Evolutionary conservation across 208 protist genomes (phyloP).

Genomic region (Crithidia bombi): DNA sequence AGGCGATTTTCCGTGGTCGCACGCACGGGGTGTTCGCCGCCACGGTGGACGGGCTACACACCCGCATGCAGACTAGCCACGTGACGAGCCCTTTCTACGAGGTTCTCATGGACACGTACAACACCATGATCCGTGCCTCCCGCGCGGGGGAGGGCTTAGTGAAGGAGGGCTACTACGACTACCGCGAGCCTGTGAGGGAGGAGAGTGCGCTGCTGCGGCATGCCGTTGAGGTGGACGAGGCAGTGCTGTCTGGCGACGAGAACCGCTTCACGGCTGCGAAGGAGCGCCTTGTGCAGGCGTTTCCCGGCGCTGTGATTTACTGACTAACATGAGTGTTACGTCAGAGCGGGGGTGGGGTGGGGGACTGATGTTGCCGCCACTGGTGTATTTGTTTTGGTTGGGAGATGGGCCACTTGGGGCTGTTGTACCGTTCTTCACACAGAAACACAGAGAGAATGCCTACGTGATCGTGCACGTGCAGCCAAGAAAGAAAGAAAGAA

Average conservation of each 20-base stretch:
- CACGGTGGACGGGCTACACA: constrained; percentile 75
- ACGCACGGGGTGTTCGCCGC: constrained; percentile 30
- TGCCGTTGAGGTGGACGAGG: constrained; percentile 61
- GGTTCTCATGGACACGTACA: constrained; percentile 86
- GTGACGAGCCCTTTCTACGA: constrained; percentile 76
- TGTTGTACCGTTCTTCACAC: too few species aligned
- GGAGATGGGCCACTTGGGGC: too few species aligned
- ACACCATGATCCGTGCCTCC: constrained; percentile 78
- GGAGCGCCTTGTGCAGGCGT: constrained; percentile 45
- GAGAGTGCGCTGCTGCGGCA: constrained; percentile 49
- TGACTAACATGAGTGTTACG: neutral
- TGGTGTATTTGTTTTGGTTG: too few species aligned
- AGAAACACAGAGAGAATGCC: too few species aligned
- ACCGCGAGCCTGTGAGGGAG: constrained; percentile 21
- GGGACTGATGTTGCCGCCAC: too few species aligned
- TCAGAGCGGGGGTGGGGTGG: neutral
- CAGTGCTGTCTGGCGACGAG: constrained; percentile 74
- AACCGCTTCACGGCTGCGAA: constrained; percentile 62
- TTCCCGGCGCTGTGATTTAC: constrained; percentile 21
- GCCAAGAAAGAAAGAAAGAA: too few species aligned
- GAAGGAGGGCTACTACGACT: constrained; percentile 62
- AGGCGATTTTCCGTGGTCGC: constrained; percentile 52
- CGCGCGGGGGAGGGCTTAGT: constrained; percentile 70
- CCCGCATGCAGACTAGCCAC: constrained; percentile 37
- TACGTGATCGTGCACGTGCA: too few species aligned